These are phyloP conservation scores for Aspergillus pseudonomiae DNA, from an alignment of 2,329 filamentous ascomycete genomes.

Conservation along the genomic window DNA sequence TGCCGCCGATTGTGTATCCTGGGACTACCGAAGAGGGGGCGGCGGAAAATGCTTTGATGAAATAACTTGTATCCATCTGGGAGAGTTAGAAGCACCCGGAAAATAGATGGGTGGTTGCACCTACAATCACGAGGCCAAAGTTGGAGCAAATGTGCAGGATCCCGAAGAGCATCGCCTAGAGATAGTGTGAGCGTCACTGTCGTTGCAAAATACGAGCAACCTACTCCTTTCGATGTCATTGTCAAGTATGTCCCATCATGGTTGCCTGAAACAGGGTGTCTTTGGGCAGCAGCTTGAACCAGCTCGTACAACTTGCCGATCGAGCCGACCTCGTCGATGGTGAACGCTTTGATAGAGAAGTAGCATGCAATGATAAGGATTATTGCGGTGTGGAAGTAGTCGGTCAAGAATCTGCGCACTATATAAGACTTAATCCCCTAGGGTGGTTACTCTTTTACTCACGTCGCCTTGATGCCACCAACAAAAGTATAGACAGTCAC, in stretches of 20 bases:
- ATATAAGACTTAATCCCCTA: constrained; percentile 1
- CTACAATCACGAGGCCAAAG: constrained; percentile 55
- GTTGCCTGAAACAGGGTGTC: constrained; percentile 55
- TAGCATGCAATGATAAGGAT: constrained; percentile 56
- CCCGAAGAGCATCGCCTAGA: constrained; percentile 53
- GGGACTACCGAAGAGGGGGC: constrained; percentile 53
- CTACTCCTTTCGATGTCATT: constrained; percentile 56
- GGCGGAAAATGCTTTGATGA: constrained; percentile 57
- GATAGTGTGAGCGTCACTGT: background rate
- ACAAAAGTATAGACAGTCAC: constrained; percentile 45
- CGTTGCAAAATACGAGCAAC: constrained; percentile 25
- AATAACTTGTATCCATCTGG: constrained; percentile 57
- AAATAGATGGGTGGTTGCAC: constrained; percentile 7
- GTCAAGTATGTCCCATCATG: constrained; percentile 59
- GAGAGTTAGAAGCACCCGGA: background rate
- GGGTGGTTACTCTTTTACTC: background rate
- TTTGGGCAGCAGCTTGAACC: constrained; percentile 48
- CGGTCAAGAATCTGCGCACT: constrained; percentile 46
- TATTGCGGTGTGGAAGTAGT: constrained; percentile 59
- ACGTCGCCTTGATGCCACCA: constrained; percentile 46
- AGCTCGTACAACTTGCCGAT: constrained; percentile 55
- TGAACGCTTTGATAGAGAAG: constrained; percentile 53
- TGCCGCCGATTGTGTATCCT: constrained; percentile 56
- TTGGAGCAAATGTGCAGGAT: constrained; percentile 55
- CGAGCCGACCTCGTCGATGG: constrained; percentile 52